Conservation (phyloP, 257 asterid genomes). For the Solanum pimpinellifolium region DNA sequence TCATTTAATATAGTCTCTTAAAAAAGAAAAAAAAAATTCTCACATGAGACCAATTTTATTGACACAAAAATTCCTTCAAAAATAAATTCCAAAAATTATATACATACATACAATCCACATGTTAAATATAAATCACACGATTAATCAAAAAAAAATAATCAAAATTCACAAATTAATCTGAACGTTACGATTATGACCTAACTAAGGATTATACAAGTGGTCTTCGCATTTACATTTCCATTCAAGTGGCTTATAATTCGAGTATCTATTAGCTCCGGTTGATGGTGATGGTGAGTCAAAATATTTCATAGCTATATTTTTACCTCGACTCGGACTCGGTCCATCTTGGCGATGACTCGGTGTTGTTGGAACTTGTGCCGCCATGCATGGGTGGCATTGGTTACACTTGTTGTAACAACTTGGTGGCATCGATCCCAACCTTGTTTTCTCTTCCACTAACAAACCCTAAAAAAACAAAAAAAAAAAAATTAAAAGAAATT, state of each 20-base stretch:
- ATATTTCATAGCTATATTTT: constrained; percentile 15
- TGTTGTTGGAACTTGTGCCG: constrained; percentile 71
- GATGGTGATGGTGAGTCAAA: constrained; percentile 21
- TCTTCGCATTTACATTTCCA: constrained; percentile 95
- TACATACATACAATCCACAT: neutral
- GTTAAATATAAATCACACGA: neutral
- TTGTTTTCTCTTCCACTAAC: constrained; percentile 57
- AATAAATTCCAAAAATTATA: neutral
- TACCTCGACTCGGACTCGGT: constrained; percentile 11
- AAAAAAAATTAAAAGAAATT: neutral
- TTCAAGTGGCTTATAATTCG: constrained; percentile 97
- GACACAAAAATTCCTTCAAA: neutral
- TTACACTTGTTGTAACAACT: constrained; percentile 91
- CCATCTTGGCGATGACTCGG: constrained; percentile 37
- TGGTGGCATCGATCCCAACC: constrained; percentile 95
- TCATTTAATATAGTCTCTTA: constrained; percentile 8
- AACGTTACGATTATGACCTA: neutral
- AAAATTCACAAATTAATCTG: neutral
- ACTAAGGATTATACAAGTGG: constrained; percentile 65
- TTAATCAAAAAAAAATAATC: neutral
- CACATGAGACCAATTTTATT: neutral
- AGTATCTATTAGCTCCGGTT: constrained; percentile 46
- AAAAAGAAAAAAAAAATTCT: neutral
- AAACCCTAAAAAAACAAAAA: constrained; percentile 22
- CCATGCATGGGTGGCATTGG: constrained; percentile 96